Conservation (phyloP, 352 stramenopile genomes). For the Phytophthora constricta region DNA sequence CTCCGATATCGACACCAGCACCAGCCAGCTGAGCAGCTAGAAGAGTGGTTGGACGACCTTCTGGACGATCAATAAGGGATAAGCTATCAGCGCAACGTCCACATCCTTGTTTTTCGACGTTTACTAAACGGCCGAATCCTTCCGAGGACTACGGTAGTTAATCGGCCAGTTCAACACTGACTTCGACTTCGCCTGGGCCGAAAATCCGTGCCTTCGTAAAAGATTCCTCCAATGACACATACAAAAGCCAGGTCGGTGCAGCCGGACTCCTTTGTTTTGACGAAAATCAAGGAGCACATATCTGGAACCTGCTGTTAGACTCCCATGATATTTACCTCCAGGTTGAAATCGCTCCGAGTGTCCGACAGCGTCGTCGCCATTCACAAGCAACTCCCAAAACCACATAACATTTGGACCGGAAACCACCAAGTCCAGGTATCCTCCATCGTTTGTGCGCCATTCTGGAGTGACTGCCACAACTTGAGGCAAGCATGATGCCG, state of each 20-base stretch:
- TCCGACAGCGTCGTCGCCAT: not conserved
- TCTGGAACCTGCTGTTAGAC: not conserved
- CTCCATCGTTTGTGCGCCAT: no score
- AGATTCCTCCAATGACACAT: not conserved
- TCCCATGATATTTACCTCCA: not conserved
- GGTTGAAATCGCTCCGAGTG: not conserved
- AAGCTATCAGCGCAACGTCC: no score
- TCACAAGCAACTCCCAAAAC: not conserved
- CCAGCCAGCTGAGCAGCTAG: slow-evolving; percentile 53
- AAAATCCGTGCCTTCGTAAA: not conserved
- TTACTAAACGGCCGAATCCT: no score
- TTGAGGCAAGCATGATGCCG: not conserved
- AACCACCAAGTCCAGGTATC: slow-evolving; percentile 4
- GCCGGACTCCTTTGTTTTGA: not conserved
- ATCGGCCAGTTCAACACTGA: no score
- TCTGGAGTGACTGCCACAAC: slow-evolving; percentile 1
- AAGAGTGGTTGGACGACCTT: slow-evolving; percentile 79
- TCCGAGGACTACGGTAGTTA: no score
- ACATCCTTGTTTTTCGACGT: no score
- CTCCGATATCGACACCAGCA: slow-evolving; percentile 16
- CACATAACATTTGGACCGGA: not conserved
- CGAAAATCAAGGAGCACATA: not conserved
- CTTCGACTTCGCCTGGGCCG: no score
- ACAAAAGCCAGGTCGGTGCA: not conserved
- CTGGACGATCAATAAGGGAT: slow-evolving; percentile 44